A percentile compares a stretch with the other conserved stretches of the same genome.
Evolutionary conservation across 2,329 filamentous ascomycete species (phyloP).

Genomic region (Botrytis cinerea): DNA sequence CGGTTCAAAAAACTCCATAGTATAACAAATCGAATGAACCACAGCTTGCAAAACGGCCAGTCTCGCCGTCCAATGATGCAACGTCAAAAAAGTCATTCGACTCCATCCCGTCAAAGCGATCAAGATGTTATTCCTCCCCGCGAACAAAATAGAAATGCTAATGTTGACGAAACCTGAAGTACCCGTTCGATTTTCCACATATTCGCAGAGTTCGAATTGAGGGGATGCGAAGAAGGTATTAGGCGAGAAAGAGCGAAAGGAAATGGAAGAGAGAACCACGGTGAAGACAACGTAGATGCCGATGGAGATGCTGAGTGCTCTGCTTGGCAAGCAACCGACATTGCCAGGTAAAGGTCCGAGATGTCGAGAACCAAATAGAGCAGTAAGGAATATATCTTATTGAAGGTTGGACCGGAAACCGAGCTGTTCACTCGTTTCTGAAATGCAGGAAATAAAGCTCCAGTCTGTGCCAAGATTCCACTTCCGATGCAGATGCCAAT

Average conservation of each 20-base stretch:
- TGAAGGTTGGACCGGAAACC: background rate
- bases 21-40: constrained; percentile 48
- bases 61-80: constrained; percentile 51
- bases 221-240: constrained; percentile 23
- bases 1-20: constrained; percentile 42
- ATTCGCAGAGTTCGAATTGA: constrained; percentile 42
- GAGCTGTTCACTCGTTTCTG: background rate
- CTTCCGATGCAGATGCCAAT: background rate
- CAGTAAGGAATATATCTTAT: constrained; percentile 1
- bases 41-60: constrained; percentile 49
- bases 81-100: constrained; percentile 51
- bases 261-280: constrained; percentile 25
- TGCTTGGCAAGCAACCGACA: constrained; percentile 9
- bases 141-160: constrained; percentile 27
- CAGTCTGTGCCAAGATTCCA: background rate
- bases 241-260: constrained; percentile 17
- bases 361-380: constrained; percentile 12
- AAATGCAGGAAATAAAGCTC: background rate
- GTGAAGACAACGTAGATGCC: constrained; percentile 25
- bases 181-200: constrained; percentile 25
- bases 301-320: constrained; percentile 23
- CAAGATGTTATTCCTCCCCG: constrained; percentile 28
- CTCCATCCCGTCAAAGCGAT: constrained; percentile 44
- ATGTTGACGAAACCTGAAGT: constrained; percentile 19
- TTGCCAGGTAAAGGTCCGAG: constrained; percentile 6